Evolutionary conservation across 257 asterid genomes (phyloP).

Genomic region (Salvia rosmarinus): DNA sequence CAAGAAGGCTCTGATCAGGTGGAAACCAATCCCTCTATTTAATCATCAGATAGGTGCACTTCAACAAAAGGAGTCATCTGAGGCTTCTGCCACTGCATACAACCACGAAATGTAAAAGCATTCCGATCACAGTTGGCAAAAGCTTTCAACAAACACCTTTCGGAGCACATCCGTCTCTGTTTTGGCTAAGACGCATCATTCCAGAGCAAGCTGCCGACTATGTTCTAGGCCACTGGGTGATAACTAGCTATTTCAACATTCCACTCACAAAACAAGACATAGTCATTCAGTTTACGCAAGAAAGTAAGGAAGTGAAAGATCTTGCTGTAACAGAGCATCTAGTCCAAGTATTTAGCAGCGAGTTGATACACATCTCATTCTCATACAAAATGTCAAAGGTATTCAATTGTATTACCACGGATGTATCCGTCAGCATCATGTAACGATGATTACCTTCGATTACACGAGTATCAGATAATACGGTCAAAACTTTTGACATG

Average conservation of each 20-base stretch:
- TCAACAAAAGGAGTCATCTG: conserved; percentile 44
- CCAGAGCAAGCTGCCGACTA: no score
- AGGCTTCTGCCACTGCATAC: conserved; percentile 36
- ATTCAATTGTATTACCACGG: conserved; percentile 34
- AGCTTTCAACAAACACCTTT: conserved; percentile 30
- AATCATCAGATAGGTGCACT: conserved; percentile 42
- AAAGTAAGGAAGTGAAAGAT: neutral
- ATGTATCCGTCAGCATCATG: conserved; percentile 66
- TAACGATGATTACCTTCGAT: neutral
- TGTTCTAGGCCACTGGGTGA: no score
- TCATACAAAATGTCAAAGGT: no score
- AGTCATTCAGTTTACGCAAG: neutral
- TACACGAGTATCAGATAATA: neutral
- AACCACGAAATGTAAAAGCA: conserved; percentile 29
- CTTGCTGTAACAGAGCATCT: neutral
- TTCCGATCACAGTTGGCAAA: no score
- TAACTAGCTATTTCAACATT: no score
- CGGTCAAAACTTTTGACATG: neutral
- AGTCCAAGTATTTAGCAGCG: neutral
- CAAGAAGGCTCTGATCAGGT: conserved; percentile 43
- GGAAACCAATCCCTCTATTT: conserved; percentile 42
- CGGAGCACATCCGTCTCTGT: conserved; percentile 56
- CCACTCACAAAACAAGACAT: neutral
- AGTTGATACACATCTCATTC: no score
- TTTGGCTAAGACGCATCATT: conserved; percentile 62